Conservation (phyloP, 176 grass and related monocot species). For the Rhynchospora tenuis region DNA sequence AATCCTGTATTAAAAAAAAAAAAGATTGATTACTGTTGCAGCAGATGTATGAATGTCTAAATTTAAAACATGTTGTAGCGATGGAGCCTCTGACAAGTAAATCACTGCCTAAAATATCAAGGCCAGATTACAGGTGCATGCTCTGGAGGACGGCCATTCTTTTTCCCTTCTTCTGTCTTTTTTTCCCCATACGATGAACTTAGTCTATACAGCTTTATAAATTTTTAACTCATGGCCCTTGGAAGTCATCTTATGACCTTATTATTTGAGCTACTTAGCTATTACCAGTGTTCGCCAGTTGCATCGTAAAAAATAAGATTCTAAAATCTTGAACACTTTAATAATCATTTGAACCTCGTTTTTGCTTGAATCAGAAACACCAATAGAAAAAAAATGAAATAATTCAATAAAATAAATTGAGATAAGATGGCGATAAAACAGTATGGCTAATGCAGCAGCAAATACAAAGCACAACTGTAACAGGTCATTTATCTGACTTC, state of each 20-base stretch:
- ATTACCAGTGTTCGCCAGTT: background rate
- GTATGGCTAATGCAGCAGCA: background rate
- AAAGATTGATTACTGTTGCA: slow-evolving; percentile 1
- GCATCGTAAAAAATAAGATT: background rate
- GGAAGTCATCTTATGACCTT: background rate
- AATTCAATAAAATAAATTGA: background rate
- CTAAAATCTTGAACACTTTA: background rate
- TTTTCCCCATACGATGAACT: too few relatives aligned
- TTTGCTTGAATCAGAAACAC: background rate
- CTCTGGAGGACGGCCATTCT: background rate
- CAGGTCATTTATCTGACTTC: background rate
- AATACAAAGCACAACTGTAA: background rate
- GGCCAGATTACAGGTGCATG: background rate
- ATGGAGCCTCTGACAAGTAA: background rate
- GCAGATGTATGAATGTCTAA: background rate
- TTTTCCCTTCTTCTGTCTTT: background rate
- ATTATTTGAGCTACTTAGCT: background rate
- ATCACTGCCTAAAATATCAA: background rate
- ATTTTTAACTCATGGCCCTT: background rate
- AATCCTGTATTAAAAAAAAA: slow-evolving; percentile 58
- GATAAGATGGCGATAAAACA: background rate
- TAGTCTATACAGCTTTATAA: too few relatives aligned
- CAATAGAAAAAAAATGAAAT: background rate
- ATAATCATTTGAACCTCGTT: background rate
- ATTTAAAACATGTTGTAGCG: background rate